Evolutionary conservation across 2,329 filamentous ascomycete genomes (phyloP).

Genomic region (Plectosphaerella plurivora): DNA sequence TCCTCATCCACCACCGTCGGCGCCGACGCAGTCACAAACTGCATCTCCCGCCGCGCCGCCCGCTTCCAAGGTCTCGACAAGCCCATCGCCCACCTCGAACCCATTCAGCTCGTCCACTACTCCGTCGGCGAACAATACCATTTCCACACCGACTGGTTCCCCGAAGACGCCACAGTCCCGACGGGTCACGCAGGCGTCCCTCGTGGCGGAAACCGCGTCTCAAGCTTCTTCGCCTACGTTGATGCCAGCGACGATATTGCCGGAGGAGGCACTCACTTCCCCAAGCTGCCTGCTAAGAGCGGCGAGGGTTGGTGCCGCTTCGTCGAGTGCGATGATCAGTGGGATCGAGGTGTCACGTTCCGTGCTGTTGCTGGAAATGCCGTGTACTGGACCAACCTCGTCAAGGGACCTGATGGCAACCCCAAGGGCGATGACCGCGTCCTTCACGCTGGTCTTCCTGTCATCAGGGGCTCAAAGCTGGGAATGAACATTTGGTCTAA

Average conservation of each 20-base stretch:
- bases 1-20: conserved; percentile 32
- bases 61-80: conserved; percentile 32
- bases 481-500: conserved; percentile 39
- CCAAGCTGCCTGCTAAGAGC: conserved; percentile 25
- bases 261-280: conserved; percentile 36
- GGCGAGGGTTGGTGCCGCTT: conserved; percentile 30
- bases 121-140: conserved; percentile 30
- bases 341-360: conserved; percentile 33
- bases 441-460: conserved; percentile 32
- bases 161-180: conserved; percentile 18
- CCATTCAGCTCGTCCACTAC: conserved; percentile 34
- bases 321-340: conserved; percentile 34
- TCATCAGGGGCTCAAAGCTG: conserved; percentile 32
- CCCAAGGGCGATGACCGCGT: conserved; percentile 28
- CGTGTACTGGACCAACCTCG: conserved; percentile 35
- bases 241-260: conserved; percentile 27
- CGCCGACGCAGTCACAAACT: conserved; percentile 27
- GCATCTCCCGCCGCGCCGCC: conserved; percentile 32
- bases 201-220: conserved; percentile 30
- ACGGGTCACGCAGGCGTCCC: conserved; percentile 16
- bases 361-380: conserved; percentile 30
- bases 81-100: conserved; percentile 27
- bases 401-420: conserved; percentile 16
- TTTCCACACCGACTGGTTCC: conserved; percentile 38
- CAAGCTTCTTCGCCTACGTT: conserved; percentile 36